A percentile compares a stretch with the other conserved stretches of the same genome.
phyloP scores from a whole-genome alignment of 1,139 yeast genomes.

The Martiniozyma asiatica region DNA sequence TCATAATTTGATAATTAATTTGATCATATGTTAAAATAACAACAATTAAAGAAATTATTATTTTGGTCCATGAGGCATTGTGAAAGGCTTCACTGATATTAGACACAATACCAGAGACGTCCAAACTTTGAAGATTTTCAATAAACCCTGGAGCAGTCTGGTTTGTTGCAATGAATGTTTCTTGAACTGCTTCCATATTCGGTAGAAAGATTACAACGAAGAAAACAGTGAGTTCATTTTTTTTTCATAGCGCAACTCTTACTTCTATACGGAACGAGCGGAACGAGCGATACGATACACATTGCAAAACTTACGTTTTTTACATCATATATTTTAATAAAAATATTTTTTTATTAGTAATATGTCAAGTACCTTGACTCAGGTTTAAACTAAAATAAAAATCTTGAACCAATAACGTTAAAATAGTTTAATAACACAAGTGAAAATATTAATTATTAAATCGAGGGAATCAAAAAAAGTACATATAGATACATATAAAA shows the following conservation, averaged over 20 bases:
- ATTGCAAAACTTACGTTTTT: no score
- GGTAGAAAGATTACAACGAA: not conserved
- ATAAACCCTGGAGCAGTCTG: slow-evolving; percentile 2
- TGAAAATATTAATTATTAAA: no score
- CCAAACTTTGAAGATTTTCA: slow-evolving; percentile 2
- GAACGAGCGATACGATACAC: slow-evolving; percentile 1
- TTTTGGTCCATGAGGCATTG: slow-evolving; percentile 35
- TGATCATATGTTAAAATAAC: slow-evolving; percentile 65
- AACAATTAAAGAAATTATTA: slow-evolving; percentile 37
- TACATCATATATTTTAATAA: no score
- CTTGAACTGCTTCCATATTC: slow-evolving; percentile 1
- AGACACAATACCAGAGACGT: slow-evolving; percentile 2
- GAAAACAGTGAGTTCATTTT: no score
- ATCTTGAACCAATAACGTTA: no score
- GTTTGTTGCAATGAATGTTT: slow-evolving; percentile 1
- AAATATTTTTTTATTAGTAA: no score
- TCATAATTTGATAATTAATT: slow-evolving; percentile 58
- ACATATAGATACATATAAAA: no score
- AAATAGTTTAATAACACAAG: no score
- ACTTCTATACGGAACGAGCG: slow-evolving; percentile 1
- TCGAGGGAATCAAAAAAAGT: no score
- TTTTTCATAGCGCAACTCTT: no score
- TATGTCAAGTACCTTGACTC: no score
- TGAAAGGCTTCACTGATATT: slow-evolving; percentile 7
- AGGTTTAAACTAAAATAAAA: no score